These are phyloP conservation scores for Boletus sensibilis DNA, from an alignment of 768 basidiomycete species.

Conservation along the genomic window DNA sequence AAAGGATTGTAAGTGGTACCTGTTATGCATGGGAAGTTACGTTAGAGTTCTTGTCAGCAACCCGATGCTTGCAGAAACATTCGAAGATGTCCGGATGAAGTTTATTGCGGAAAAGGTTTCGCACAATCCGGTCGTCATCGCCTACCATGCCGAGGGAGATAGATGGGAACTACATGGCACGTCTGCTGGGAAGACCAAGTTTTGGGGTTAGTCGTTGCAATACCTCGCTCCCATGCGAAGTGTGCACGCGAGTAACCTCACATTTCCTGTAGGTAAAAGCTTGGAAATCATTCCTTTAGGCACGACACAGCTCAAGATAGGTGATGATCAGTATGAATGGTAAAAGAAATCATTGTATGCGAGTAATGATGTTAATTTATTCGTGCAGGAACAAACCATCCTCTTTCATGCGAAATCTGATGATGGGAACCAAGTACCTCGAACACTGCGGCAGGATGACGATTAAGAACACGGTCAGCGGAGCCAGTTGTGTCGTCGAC, in stretches of 20 bases:
- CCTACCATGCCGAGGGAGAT: slow-evolving; percentile 79
- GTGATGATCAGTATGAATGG: slow-evolving; percentile 71
- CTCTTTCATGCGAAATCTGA: slow-evolving; percentile 84
- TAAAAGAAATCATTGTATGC: slow-evolving; percentile 29
- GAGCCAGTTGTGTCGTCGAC: slow-evolving; percentile 65
- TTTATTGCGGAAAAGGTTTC: slow-evolving; percentile 87
- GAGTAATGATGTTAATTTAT: neutral
- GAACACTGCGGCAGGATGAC: slow-evolving; percentile 82
- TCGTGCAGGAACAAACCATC: slow-evolving; percentile 75
- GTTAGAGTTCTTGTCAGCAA: slow-evolving; percentile 51
- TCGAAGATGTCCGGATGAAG: slow-evolving; percentile 76
- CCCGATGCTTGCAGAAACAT: slow-evolving; percentile 87
- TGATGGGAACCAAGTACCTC: slow-evolving; percentile 89
- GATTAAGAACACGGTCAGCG: slow-evolving; percentile 59
- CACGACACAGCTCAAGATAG: slow-evolving; percentile 63
- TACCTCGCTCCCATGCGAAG: slow-evolving; percentile 6
- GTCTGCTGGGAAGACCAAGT: slow-evolving; percentile 82
- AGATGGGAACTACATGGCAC: slow-evolving; percentile 76
- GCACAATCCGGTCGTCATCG: slow-evolving; percentile 81
- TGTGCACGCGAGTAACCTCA: slow-evolving; percentile 19
- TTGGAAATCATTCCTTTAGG: slow-evolving; percentile 85
- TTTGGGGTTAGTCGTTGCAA: slow-evolving; percentile 67
- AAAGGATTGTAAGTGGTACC: slow-evolving; percentile 75
- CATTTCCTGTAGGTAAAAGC: slow-evolving; percentile 64
- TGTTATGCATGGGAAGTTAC: slow-evolving; percentile 1